Conservation (phyloP, 1,284 basidiomycete genomes). For the Heliocybe sulcata region DNA sequence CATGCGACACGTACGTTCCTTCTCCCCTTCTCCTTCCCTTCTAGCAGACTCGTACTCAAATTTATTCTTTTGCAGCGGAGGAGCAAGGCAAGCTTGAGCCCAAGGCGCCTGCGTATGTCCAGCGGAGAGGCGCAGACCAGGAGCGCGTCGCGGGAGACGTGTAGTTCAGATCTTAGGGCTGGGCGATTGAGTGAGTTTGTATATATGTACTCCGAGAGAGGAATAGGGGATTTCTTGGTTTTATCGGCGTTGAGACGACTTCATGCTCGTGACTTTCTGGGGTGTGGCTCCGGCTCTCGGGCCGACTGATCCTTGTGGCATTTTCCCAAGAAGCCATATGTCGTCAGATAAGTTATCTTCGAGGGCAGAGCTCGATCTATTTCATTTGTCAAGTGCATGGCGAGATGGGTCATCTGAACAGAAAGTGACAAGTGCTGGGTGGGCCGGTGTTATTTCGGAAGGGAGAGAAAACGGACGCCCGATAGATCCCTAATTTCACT, state of each 20-base stretch:
- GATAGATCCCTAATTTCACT: too few relatives aligned
- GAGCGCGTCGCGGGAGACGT: background rate
- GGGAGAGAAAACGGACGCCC: too few relatives aligned
- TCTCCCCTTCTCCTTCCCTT: conserved; percentile 1
- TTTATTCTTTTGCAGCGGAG: conserved; percentile 43
- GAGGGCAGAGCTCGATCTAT: too few relatives aligned
- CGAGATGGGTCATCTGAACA: too few relatives aligned
- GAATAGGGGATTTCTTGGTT: background rate
- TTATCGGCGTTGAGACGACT: background rate
- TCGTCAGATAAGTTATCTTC: too few relatives aligned
- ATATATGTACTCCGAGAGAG: conserved; percentile 10
- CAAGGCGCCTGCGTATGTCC: conserved; percentile 54
- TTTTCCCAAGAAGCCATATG: too few relatives aligned
- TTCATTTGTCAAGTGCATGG: too few relatives aligned
- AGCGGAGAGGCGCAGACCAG: conserved; percentile 16
- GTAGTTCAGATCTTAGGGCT: conserved; percentile 12
- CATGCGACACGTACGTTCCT: conserved; percentile 56
- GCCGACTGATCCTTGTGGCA: too few relatives aligned
- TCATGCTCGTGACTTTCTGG: background rate
- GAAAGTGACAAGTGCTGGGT: too few relatives aligned
- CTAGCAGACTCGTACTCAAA: conserved; percentile 2
- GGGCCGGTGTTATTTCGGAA: too few relatives aligned
- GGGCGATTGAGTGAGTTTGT: background rate
- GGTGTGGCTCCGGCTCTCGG: too few relatives aligned
- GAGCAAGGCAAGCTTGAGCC: conserved; percentile 66